A percentile compares a stretch with the other conserved stretches of the same genome.
These are phyloP conservation scores for Anethum foeniculum DNA, from an alignment of 140 eudicot species.

Conservation along the genomic window DNA sequence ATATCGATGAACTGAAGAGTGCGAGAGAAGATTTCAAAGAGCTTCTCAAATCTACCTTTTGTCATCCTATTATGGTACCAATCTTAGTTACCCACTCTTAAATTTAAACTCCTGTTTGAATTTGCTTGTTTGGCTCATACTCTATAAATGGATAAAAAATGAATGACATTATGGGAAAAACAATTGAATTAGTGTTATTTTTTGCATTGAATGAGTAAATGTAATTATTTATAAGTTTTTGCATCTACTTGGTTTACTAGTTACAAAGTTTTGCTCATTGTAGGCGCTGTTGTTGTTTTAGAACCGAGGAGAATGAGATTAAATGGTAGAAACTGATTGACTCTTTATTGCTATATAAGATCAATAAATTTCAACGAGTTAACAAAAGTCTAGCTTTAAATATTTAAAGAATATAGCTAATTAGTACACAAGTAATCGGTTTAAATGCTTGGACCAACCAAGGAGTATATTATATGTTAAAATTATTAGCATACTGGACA, in stretches of 20 bases:
- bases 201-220: background rate
- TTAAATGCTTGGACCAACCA: background rate
- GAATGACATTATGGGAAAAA: background rate
- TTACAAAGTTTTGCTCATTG: background rate
- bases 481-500: background rate
- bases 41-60: conserved; percentile 53
- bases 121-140: background rate
- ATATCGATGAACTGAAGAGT: conserved; percentile 60
- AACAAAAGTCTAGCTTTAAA: background rate
- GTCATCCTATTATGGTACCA: conserved; percentile 83
- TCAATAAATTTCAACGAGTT: background rate
- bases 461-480: background rate
- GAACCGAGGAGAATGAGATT: background rate
- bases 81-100: background rate
- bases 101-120: background rate
- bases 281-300: background rate
- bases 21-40: conserved; percentile 78
- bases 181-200: background rate
- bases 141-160: background rate
- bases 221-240: background rate
- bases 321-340: background rate
- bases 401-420: background rate
- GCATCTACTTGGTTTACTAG: background rate
- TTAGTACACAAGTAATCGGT: background rate
- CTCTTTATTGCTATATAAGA: background rate